Evolutionary conservation across 148 eudicot genomes (phyloP).

Genomic region (Camellia japonica): DNA sequence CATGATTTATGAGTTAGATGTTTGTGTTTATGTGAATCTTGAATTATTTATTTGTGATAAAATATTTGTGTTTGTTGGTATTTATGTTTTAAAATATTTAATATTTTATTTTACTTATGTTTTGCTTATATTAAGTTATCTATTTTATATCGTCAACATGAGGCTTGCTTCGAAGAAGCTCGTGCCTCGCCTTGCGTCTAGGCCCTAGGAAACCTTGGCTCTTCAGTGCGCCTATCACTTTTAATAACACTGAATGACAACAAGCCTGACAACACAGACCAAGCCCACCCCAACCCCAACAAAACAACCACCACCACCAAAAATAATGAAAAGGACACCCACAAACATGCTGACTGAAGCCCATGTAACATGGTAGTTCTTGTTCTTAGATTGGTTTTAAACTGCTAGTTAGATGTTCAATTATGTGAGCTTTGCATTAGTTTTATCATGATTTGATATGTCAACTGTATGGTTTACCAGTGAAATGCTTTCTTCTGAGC

Average conservation of each 20-base stretch:
- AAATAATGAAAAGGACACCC: background rate
- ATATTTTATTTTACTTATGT: no score
- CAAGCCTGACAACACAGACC: background rate
- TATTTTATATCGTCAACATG: no score
- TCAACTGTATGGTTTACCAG: background rate
- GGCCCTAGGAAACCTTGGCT: no score
- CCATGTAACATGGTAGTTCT: background rate
- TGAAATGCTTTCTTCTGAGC: conserved; percentile 15
- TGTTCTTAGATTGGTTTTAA: background rate
- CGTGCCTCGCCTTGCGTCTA: no score
- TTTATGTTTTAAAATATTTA: no score
- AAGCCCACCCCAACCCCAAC: background rate
- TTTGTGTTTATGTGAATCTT: no score
- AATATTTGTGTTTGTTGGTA: no score
- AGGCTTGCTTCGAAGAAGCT: no score
- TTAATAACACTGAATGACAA: background rate
- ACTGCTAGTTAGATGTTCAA: background rate
- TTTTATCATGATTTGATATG: background rate
- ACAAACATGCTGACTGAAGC: background rate
- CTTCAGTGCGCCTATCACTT: no score
- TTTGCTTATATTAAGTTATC: no score
- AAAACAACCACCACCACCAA: background rate
- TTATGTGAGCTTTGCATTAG: background rate
- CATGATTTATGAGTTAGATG: no score
- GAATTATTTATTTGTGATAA: no score